These are phyloP conservation scores for Maudiozyma serrabonitensis DNA, from an alignment of 805 yeast species.

Conservation along the genomic window DNA sequence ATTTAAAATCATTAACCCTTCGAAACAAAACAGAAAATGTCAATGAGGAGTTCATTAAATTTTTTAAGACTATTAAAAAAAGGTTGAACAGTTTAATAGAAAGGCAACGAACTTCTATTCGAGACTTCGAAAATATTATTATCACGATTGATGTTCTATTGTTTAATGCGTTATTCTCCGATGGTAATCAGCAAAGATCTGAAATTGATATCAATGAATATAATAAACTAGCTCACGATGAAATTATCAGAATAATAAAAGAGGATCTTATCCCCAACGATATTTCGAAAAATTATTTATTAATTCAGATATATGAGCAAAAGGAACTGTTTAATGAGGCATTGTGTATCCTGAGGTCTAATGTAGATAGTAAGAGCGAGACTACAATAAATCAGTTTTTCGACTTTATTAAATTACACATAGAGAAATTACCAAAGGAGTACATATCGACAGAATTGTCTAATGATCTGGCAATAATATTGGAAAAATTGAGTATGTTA, in stretches of 20 bases:
- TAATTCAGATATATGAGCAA: slow-evolving; percentile 11
- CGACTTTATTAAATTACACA: slow-evolving; percentile 6
- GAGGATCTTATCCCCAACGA: slow-evolving; percentile 1
- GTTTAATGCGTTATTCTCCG: slow-evolving; percentile 5
- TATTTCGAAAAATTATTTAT: slow-evolving; percentile 3
- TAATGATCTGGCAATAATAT: slow-evolving; percentile 12
- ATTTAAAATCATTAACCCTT: slow-evolving; percentile 20
- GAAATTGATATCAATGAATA: slow-evolving; percentile 9
- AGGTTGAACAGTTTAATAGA: background rate
- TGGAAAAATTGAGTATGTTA: background rate
- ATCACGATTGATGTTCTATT: slow-evolving; percentile 20
- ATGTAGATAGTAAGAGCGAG: background rate
- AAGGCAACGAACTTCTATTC: background rate
- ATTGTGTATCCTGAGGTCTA: slow-evolving; percentile 7
- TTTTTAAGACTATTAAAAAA: slow-evolving; percentile 3
- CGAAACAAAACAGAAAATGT: slow-evolving; percentile 12
- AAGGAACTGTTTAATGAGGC: slow-evolving; percentile 10
- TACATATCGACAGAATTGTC: slow-evolving; percentile 7
- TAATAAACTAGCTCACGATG: slow-evolving; percentile 11
- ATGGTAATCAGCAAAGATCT: slow-evolving; percentile 1
- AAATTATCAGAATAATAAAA: slow-evolving; percentile 9
- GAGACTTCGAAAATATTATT: slow-evolving; percentile 10
- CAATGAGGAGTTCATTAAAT: background rate
- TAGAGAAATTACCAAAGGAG: slow-evolving; percentile 6
- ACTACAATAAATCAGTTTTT: slow-evolving; percentile 4